Evolutionary conservation across 345 rosid genomes (phyloP), one percentile per base, ranked within the genome.

Genomic region (Corchorus olitorius): DNA sequence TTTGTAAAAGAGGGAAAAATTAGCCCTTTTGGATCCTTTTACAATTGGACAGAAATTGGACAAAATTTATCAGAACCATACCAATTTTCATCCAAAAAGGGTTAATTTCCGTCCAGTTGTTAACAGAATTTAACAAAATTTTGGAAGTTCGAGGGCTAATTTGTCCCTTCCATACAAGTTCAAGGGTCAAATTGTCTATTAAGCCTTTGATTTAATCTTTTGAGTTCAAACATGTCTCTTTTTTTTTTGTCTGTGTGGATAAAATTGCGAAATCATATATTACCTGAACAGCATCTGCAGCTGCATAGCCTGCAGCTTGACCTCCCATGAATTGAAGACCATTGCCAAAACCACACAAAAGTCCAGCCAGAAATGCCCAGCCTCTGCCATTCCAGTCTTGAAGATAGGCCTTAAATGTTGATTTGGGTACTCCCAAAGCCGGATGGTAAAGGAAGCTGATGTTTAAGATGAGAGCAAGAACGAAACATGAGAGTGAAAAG

Each of bases 321-420:
- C 98, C 98, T 0, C 93, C 94, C 91, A 92, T 92, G 61, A 92
- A 94, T 82, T 91, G 94, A 70, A 91, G 93, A 72, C 97, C 98
- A 20, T 92, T 85, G 94, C 97, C 3, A 56, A 93, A 84, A 1
- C 98, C 98, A 77, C 94, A 94, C 6, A 94, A 80, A 53, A 94
- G 79, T 4, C 97, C 97, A 9, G 98, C 97, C 79, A 89, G 76
- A 58, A 92, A 58, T 43, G 98, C 91, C 97, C 90, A 94, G 22
- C 97, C 90, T 76, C 97, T 83, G 55, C 97, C 93, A 59, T 92
- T 87, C 90, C 92, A 89, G 75, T 92, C 97, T 3, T 81, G 86
- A 14, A 91, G 14, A 71, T 92, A 94, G 75, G 89, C 90, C 87
- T 82, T 88, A 50, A 87, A 68, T 50, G 97, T 83, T 60, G 98